Percentiles rank a stretch among this genome's conserved stretches.
Conservation (phyloP, 169 alveolate genomes). For the Pseudocohnilembus persalinus region DNA sequence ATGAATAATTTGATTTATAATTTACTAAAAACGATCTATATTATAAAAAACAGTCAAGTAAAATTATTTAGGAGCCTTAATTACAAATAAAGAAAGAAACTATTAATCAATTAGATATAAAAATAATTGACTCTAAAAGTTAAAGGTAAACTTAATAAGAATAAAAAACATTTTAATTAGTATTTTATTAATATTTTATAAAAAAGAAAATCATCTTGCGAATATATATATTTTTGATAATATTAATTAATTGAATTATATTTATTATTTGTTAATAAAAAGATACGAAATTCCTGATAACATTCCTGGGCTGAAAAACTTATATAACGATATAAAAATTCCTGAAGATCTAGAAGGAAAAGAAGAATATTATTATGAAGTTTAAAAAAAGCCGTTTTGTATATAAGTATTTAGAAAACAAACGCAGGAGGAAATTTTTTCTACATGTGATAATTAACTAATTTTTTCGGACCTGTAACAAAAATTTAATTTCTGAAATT, state of each 20-base stretch:
- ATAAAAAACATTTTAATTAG: no score
- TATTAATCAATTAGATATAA: not conserved
- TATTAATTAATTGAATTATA: no score
- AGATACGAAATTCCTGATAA: not conserved
- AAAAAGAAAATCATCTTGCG: no score
- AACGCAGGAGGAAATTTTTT: not conserved
- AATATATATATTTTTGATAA: no score
- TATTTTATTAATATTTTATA: no score
- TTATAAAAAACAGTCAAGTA: no score
- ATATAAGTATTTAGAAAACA: not conserved
- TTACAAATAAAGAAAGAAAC: not conserved
- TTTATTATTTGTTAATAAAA: no score
- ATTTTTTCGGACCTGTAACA: not conserved
- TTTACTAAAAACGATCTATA: no score
- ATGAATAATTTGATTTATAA: no score
- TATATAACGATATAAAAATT: not conserved
- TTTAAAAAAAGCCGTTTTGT: not conserved
- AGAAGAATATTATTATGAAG: not conserved
- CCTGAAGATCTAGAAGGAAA: not conserved
- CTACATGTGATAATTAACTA: not conserved
- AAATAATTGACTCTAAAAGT: not conserved
- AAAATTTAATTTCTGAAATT: no score
- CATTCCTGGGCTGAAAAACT: not conserved
- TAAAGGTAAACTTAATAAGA: not conserved
- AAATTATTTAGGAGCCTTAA: not conserved